A percentile compares a stretch with the other conserved stretches of the same genome.
phyloP scores from a whole-genome alignment of 2,329 filamentous ascomycete genomes.

The Epichloe hybrida region DNA sequence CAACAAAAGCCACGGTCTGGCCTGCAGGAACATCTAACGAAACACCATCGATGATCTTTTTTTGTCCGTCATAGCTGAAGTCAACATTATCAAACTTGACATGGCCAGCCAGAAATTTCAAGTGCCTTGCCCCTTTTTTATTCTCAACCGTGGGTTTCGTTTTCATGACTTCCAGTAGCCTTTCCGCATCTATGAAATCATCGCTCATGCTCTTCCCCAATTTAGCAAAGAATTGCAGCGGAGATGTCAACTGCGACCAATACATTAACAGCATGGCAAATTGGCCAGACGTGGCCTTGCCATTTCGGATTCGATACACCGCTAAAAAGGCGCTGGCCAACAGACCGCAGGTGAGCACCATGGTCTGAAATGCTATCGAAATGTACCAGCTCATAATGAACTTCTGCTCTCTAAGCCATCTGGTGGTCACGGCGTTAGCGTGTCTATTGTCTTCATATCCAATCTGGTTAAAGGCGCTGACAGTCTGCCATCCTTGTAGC shows the following conservation, averaged over 20 bases:
- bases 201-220: conserved; percentile 42
- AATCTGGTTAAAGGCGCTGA: conserved; percentile 46
- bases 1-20: conserved; percentile 45
- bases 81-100: conserved; percentile 41
- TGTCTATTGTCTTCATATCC: conserved; percentile 42
- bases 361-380: conserved; percentile 41
- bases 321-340: conserved; percentile 48
- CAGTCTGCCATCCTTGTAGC: conserved; percentile 45
- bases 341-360: conserved; percentile 57
- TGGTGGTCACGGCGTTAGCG: conserved; percentile 31
- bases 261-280: conserved; percentile 62
- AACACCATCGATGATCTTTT: conserved; percentile 41
- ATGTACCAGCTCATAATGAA: conserved; percentile 31
- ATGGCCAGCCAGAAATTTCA: conserved; percentile 37
- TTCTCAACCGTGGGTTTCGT: conserved; percentile 42
- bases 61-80: conserved; percentile 48
- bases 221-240: conserved; percentile 54
- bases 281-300: conserved; percentile 46
- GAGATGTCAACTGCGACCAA: conserved; percentile 58
- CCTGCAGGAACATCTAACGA: conserved; percentile 37
- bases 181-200: conserved; percentile 44
- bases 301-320: conserved; percentile 52
- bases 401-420: conserved; percentile 24
- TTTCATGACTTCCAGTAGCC: conserved; percentile 43
- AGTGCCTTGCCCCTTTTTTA: conserved; percentile 33